phyloP scores from a whole-genome alignment of 805 yeast species.

The Candida anglica region DNA sequence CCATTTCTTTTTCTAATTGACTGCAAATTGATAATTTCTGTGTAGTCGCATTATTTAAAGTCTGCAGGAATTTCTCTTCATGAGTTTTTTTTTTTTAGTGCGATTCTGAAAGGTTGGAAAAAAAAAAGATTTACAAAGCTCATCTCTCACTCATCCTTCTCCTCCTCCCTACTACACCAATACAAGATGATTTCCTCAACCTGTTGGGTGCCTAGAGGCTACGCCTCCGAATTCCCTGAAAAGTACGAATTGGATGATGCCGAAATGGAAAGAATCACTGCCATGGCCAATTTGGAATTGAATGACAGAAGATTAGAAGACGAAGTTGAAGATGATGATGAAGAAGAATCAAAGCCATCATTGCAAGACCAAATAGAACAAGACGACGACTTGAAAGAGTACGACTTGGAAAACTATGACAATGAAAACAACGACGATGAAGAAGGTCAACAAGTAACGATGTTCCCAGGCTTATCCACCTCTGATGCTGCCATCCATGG shows the following conservation, averaged over 20 bases:
- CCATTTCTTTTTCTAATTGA: too few species aligned
- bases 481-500: constrained; percentile 55
- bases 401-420: constrained; percentile 82
- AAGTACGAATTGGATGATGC: constrained; percentile 84
- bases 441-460: constrained; percentile 57
- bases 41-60: too few species aligned
- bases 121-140: too few species aligned
- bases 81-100: too few species aligned
- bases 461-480: constrained; percentile 68
- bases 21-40: too few species aligned
- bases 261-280: constrained; percentile 86
- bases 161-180: constrained; percentile 1
- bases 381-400: constrained; percentile 86
- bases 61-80: too few species aligned
- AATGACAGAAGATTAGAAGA: constrained; percentile 69
- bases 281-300: constrained; percentile 79
- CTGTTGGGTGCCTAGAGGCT: constrained; percentile 95
- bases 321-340: constrained; percentile 42
- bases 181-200: constrained; percentile 79
- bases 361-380: constrained; percentile 53
- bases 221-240: constrained; percentile 88
- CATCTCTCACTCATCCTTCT: too few species aligned
- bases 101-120: too few species aligned
- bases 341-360: constrained; percentile 18
- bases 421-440: constrained; percentile 53